phyloP scores from a whole-genome alignment of 352 stramenopile species.

The Pythium oligandrum region DNA sequence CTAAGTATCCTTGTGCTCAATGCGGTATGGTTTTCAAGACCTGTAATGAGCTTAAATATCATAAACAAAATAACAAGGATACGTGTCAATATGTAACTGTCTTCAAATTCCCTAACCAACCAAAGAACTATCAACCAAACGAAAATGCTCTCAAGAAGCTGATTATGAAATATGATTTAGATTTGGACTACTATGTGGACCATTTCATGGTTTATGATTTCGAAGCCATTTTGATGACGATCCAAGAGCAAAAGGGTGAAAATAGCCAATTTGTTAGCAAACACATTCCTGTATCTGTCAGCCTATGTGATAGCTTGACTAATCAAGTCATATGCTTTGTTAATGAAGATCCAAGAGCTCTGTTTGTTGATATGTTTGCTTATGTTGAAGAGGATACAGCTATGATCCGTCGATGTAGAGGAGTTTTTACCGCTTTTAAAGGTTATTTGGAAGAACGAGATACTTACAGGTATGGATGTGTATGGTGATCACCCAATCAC shows the following conservation, averaged over 20 bases:
- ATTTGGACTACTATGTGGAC: background rate
- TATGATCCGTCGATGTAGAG: background rate
- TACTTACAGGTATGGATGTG: no score
- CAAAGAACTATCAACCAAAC: background rate
- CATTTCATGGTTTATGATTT: constrained; percentile 8
- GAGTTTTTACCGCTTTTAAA: constrained; percentile 1
- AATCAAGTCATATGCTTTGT: background rate
- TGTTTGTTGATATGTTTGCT: constrained; percentile 1
- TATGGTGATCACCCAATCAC: no score
- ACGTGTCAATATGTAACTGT: background rate
- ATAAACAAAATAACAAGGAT: constrained; percentile 19
- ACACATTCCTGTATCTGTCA: background rate
- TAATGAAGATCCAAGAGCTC: background rate
- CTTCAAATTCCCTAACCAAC: background rate
- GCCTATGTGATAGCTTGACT: background rate
- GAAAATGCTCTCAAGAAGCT: background rate
- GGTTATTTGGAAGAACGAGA: background rate
- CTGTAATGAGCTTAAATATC: constrained; percentile 7
- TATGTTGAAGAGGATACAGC: background rate
- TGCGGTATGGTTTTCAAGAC: constrained; percentile 14
- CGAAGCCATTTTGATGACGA: background rate
- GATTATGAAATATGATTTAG: no score
- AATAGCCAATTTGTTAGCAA: background rate
- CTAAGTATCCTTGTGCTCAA: constrained; percentile 7
- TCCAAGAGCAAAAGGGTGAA: background rate